Conservation (phyloP, 306 rosid species). For the Dalbergia oliveri region DNA sequence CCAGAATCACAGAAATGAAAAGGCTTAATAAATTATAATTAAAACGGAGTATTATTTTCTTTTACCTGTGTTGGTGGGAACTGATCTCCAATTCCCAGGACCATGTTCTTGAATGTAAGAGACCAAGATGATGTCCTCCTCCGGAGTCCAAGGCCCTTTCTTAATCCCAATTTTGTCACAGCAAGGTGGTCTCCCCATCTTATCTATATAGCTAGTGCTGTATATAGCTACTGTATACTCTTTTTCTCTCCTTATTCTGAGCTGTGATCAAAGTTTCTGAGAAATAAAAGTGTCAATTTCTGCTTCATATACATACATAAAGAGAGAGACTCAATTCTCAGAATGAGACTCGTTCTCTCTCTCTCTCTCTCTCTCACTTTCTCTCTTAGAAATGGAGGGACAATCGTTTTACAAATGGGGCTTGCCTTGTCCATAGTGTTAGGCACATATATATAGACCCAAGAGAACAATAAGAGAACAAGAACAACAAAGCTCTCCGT, state of each 20-base stretch:
- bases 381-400: conserved; percentile 30
- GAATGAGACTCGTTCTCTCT: background rate
- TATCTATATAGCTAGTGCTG: background rate
- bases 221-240: no score
- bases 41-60: background rate
- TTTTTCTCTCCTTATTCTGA: background rate
- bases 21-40: background rate
- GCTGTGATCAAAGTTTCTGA: background rate
- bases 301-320: background rate
- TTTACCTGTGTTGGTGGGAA: conserved; percentile 80
- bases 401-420: conserved; percentile 53
- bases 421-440: conserved; percentile 45
- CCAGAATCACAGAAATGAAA: background rate
- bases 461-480: background rate
- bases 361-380: background rate
- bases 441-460: conserved; percentile 32
- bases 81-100: conserved; percentile 95
- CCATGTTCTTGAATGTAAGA: conserved; percentile 94
- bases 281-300: background rate
- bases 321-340: background rate
- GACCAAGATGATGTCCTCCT: conserved; percentile 90
- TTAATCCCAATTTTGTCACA: conserved; percentile 76
- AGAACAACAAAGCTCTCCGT: background rate
- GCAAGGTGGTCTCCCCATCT: conserved; percentile 91
- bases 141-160: conserved; percentile 99